A percentile compares a stretch with the other conserved stretches of the same genome.
phyloP scores from a whole-genome alignment of 2,329 filamentous ascomycete genomes.

The Fusarium ambrosium region DNA sequence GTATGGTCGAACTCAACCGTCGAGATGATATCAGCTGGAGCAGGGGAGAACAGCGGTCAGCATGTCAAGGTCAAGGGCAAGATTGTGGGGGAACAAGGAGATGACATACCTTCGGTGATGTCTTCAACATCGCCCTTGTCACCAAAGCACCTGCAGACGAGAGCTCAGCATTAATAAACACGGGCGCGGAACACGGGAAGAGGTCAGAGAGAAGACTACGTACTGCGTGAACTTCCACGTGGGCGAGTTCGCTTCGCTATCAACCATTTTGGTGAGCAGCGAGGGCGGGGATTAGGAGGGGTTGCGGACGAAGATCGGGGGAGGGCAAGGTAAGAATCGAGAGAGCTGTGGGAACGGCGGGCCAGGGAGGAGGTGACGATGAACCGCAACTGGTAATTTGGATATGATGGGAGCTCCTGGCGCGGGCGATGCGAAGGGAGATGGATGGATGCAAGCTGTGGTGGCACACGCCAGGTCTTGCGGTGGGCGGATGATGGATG shows the following conservation, averaged over 20 bases:
- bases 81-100: constrained; percentile 26
- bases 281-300: constrained; percentile 47
- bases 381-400: constrained; percentile 28
- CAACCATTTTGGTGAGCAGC: constrained; percentile 83
- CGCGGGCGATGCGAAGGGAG: constrained; percentile 29
- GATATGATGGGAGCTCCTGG: constrained; percentile 28
- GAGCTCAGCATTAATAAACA: constrained; percentile 33
- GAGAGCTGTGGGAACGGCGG: constrained; percentile 37
- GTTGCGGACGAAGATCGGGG: constrained; percentile 42
- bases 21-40: constrained; percentile 87
- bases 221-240: constrained; percentile 99
- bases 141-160: constrained; percentile 86
- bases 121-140: constrained; percentile 99
- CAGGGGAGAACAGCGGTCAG: constrained; percentile 41
- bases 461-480: constrained; percentile 41
- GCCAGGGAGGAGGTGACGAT: constrained; percentile 38
- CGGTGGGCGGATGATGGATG: constrained; percentile 33
- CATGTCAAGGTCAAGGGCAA: constrained; percentile 24
- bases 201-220: constrained; percentile 55
- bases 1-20: constrained; percentile 93
- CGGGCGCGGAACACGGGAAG: constrained; percentile 7
- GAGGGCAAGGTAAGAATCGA: constrained; percentile 37
- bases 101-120: constrained; percentile 87
- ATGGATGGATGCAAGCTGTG: constrained; percentile 37
- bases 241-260: constrained; percentile 92